These are phyloP conservation scores for Ophiostoma tasmaniense DNA, from an alignment of 2,329 filamentous ascomycete genomes.

Conservation along the genomic window DNA sequence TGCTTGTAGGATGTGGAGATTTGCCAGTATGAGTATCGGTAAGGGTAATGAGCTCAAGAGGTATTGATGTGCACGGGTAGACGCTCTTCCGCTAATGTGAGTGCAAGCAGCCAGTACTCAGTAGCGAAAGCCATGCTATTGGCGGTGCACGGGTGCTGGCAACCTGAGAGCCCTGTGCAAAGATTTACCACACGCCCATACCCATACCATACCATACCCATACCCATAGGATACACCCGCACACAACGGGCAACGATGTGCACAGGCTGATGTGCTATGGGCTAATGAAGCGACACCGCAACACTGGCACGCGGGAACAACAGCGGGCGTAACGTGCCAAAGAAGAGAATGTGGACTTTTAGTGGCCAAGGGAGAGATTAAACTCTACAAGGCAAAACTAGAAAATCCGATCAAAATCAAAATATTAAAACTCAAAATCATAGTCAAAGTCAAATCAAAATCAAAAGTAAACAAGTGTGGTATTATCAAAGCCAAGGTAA, in stretches of 20 bases:
- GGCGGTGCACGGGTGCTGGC: not conserved
- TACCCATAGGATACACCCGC: not conserved
- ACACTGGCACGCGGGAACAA: not conserved
- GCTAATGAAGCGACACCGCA: not conserved
- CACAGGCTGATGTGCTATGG: not conserved
- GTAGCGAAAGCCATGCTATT: not conserved
- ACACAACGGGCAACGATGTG: not conserved
- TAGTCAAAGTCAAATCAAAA: not conserved
- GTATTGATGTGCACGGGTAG: not conserved
- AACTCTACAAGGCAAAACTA: not conserved
- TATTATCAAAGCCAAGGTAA: not conserved
- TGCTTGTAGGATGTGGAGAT: not conserved
- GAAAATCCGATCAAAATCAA: not conserved
- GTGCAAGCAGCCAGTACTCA: not conserved
- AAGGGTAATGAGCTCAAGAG: not conserved
- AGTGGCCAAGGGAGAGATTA: not conserved
- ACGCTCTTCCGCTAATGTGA: not conserved
- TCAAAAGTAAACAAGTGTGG: not conserved
- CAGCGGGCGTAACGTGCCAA: not conserved
- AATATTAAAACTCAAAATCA: too few relatives aligned
- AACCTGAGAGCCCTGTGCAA: not conserved
- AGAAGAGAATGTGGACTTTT: not conserved
- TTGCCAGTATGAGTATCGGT: not conserved
- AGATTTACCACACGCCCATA: not conserved
- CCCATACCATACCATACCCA: too few relatives aligned